Percentiles rank a stretch among this genome's conserved stretches.
These are phyloP conservation scores for Penicillium vulpinum DNA, from an alignment of 2,329 filamentous ascomycete species.

Conservation along the genomic window DNA sequence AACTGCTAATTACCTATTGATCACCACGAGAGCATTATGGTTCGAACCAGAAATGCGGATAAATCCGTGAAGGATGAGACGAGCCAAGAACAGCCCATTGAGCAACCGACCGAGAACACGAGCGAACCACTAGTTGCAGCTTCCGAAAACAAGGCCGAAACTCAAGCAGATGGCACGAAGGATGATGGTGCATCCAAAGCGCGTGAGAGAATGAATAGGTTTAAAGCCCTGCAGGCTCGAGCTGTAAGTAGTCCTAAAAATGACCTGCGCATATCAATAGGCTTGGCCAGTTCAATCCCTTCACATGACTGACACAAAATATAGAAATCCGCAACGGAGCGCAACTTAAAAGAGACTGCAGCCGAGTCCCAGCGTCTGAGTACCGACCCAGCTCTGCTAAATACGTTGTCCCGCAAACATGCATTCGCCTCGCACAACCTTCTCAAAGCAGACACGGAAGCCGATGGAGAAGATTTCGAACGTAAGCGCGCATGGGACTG, in stretches of 20 bases:
- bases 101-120: slow-evolving; percentile 13
- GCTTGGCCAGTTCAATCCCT: background rate
- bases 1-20: background rate
- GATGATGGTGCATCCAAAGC: slow-evolving; percentile 34
- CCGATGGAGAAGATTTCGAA: slow-evolving; percentile 87
- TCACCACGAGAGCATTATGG: slow-evolving; percentile 12
- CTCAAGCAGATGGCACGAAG: slow-evolving; percentile 13
- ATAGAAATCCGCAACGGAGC: slow-evolving; percentile 45
- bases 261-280: background rate
- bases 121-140: slow-evolving; percentile 10
- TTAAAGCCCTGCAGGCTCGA: slow-evolving; percentile 82
- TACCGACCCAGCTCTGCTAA: slow-evolving; percentile 74
- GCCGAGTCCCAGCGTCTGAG: slow-evolving; percentile 78
- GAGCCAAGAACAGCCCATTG: slow-evolving; percentile 9
- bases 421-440: slow-evolving; percentile 90
- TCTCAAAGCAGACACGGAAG: slow-evolving; percentile 85
- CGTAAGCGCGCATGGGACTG: slow-evolving; percentile 98
- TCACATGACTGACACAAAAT: slow-evolving; percentile 21
- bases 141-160: slow-evolving; percentile 7
- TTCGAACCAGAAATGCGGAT: slow-evolving; percentile 17
- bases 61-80: slow-evolving; percentile 14
- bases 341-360: slow-evolving; percentile 79
- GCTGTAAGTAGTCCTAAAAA: slow-evolving; percentile 49
- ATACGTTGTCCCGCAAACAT: slow-evolving; percentile 77
- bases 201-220: slow-evolving; percentile 72